phyloP scores from a whole-genome alignment of 345 rosid genomes.

The Rhizophora apiculata region DNA sequence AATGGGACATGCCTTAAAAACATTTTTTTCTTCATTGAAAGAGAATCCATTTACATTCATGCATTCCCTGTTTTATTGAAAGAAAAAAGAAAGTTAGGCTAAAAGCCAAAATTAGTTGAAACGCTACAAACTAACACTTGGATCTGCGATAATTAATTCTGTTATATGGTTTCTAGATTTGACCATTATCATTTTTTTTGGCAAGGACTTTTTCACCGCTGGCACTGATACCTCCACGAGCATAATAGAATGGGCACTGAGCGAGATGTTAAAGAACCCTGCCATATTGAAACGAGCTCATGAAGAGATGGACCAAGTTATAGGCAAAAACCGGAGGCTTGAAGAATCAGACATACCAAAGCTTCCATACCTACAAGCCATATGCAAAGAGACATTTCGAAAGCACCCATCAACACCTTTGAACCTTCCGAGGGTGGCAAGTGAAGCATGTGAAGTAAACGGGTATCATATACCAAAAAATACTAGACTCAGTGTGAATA shows the following conservation, averaged over 20 bases:
- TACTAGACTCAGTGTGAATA: slow-evolving; percentile 45
- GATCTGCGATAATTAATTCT: no score
- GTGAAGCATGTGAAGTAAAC: slow-evolving; percentile 36
- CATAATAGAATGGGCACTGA: slow-evolving; percentile 53
- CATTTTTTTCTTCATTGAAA: no score
- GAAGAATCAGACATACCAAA: slow-evolving; percentile 49
- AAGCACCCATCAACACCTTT: slow-evolving; percentile 60
- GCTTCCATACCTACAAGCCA: slow-evolving; percentile 49
- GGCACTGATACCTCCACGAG: slow-evolving; percentile 69
- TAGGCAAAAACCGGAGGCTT: slow-evolving; percentile 46
- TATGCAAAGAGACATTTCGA: slow-evolving; percentile 51
- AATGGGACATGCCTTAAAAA: no score
- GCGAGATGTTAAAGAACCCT: slow-evolving; percentile 46
- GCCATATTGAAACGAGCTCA: slow-evolving; percentile 44
- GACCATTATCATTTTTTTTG: background rate
- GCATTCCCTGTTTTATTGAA: no score
- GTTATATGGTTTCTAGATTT: background rate
- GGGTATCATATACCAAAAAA: slow-evolving; percentile 36
- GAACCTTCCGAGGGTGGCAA: slow-evolving; percentile 42
- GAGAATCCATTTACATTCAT: no score
- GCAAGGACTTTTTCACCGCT: slow-evolving; percentile 53
- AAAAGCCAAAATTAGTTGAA: no score
- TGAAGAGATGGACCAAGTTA: slow-evolving; percentile 58
- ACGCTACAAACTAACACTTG: no score
- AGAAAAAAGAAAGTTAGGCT: no score